phyloP scores from a whole-genome alignment of 2,329 filamentous ascomycete genomes.

The Exophiala aquamarina region DNA sequence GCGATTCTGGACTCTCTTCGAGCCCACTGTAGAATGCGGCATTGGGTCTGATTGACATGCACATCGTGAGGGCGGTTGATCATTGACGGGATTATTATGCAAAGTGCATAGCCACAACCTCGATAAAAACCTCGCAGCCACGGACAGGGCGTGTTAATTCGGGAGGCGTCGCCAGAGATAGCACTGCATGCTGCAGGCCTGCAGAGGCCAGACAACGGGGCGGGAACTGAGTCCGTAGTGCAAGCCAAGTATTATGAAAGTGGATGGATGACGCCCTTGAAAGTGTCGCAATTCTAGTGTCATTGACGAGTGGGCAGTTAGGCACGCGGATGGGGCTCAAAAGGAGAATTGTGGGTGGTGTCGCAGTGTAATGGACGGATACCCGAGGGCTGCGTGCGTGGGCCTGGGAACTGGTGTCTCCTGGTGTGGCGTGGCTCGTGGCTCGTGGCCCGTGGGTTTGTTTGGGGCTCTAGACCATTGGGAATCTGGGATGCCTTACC shows the following conservation, averaged over 20 bases:
- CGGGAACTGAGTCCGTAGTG: conserved; percentile 20
- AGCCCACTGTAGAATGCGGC: neutral
- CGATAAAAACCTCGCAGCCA: conserved; percentile 11
- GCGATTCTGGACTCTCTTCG: too few species aligned
- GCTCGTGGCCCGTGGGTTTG: too few species aligned
- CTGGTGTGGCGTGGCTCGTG: conserved; percentile 8
- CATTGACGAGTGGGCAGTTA: neutral
- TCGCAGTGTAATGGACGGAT: too few species aligned
- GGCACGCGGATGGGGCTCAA: neutral
- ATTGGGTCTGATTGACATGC: conserved; percentile 4
- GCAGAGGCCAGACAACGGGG: conserved; percentile 9
- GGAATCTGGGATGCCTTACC: too few species aligned
- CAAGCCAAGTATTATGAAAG: conserved; percentile 12
- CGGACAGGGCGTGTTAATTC: conserved; percentile 4
- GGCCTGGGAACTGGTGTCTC: too few species aligned
- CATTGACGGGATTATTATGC: neutral
- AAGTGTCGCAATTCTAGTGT: conserved; percentile 17
- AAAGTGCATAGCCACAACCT: conserved; percentile 21
- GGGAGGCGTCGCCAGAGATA: conserved; percentile 19
- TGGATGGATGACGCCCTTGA: conserved; percentile 14
- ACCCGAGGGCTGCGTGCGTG: too few species aligned
- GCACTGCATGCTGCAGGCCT: conserved; percentile 6
- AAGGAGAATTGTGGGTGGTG: too few species aligned
- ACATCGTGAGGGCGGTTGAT: too few species aligned
- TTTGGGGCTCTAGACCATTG: too few species aligned